phyloP scores from a whole-genome alignment of 2,329 filamentous ascomycete genomes.

The Alternaria burnsii region DNA sequence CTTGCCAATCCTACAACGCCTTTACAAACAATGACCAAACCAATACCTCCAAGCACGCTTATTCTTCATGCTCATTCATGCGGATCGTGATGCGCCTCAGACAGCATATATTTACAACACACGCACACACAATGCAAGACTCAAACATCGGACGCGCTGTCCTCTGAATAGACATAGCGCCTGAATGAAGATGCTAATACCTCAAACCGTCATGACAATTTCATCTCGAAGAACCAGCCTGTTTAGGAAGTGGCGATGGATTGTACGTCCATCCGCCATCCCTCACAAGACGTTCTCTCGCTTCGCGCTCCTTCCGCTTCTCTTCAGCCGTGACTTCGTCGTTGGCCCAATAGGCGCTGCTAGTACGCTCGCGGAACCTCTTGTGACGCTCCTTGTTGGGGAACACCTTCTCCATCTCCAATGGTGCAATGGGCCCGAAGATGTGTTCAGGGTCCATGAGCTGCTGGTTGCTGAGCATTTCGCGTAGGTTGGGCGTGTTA shows the following conservation, averaged over 20 bases:
- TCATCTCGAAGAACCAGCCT: constrained; percentile 25
- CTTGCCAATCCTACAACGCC: background rate
- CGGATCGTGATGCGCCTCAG: background rate
- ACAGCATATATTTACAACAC: background rate
- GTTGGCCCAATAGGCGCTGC: constrained; percentile 91
- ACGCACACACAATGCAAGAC: background rate
- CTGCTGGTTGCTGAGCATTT: constrained; percentile 82
- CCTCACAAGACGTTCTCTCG: constrained; percentile 78
- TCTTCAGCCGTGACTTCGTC: constrained; percentile 90
- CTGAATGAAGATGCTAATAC: background rate
- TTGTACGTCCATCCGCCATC: constrained; percentile 78
- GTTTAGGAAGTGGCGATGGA: constrained; percentile 41
- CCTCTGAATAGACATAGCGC: too few relatives aligned
- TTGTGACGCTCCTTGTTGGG: constrained; percentile 77
- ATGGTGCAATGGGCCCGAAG: constrained; percentile 85
- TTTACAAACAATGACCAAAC: background rate
- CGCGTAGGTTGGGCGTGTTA: constrained; percentile 81
- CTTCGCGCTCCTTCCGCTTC: constrained; percentile 79
- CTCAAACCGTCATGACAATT: background rate
- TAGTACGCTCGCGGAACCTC: constrained; percentile 89
- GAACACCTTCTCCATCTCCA: constrained; percentile 98
- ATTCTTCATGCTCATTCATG: constrained; percentile 1
- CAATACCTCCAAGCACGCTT: background rate
- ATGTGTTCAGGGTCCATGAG: constrained; percentile 82
- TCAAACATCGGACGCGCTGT: too few relatives aligned